These are phyloP conservation scores for Emergomyces orientalis DNA, from an alignment of 2,329 filamentous ascomycete species.

Conservation along the genomic window DNA sequence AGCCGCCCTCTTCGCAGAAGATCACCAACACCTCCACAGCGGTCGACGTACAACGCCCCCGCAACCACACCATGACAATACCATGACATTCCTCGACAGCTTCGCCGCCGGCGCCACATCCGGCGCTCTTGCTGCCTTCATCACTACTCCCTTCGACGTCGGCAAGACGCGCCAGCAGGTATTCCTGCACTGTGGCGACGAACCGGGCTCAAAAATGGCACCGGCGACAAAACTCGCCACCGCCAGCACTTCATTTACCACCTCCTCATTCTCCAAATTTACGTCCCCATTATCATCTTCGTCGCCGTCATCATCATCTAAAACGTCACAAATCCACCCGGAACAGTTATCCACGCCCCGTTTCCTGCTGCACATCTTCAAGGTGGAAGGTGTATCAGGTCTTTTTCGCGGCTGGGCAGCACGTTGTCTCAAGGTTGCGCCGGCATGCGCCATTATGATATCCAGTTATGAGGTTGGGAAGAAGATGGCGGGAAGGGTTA, in stretches of 20 bases:
- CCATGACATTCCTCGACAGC: constrained; percentile 73
- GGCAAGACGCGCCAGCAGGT: constrained; percentile 94
- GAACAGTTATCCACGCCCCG: constrained; percentile 71
- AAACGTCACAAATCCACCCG: constrained; percentile 37
- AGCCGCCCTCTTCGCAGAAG: not conserved
- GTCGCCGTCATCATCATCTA: not conserved
- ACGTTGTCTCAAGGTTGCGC: constrained; percentile 85
- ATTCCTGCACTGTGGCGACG: constrained; percentile 50
- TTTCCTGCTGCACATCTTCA: constrained; percentile 85
- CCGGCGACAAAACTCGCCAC: constrained; percentile 12
- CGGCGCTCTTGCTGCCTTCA: constrained; percentile 72
- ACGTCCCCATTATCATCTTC: not conserved
- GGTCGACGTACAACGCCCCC: constrained; percentile 41
- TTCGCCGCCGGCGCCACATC: constrained; percentile 79
- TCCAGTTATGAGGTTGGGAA: constrained; percentile 96
- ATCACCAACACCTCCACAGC: constrained; percentile 10
- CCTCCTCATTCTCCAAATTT: constrained; percentile 12
- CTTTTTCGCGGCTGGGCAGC: constrained; percentile 90
- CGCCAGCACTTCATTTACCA: constrained; percentile 8
- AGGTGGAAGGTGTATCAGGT: constrained; percentile 68
- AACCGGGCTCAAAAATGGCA: constrained; percentile 17
- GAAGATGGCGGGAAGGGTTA: constrained; percentile 68
- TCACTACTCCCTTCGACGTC: constrained; percentile 94
- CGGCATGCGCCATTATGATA: constrained; percentile 98
- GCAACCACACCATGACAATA: constrained; percentile 60